Percentiles rank a stretch among this genome's conserved stretches.
Evolutionary conservation across 2,329 filamentous ascomycete genomes (phyloP).

Genomic region (Curvularia eragrostidis): DNA sequence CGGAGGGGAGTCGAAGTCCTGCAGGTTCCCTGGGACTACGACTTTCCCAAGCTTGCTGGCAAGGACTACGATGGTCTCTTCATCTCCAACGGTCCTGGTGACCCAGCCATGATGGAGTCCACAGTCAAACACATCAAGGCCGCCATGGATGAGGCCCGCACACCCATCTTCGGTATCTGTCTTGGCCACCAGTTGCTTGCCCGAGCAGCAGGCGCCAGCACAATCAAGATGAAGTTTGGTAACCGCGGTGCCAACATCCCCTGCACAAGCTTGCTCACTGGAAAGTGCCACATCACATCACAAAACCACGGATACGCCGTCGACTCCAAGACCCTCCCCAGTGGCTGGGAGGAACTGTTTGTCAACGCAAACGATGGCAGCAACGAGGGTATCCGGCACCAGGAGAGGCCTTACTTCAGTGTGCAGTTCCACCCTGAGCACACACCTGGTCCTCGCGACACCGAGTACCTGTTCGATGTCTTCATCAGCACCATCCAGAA

Average conservation of each 20-base stretch:
- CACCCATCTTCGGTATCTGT: constrained; percentile 95
- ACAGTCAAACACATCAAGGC: constrained; percentile 81
- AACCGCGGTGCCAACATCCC: constrained; percentile 99
- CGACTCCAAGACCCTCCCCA: constrained; percentile 75
- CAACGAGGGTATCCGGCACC: constrained; percentile 96
- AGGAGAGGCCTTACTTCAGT: constrained; percentile 88
- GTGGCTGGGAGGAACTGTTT: constrained; percentile 91
- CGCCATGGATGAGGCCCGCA: constrained; percentile 78
- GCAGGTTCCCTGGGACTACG: constrained; percentile 95
- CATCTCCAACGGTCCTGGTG: constrained; percentile 96
- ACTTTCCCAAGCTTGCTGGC: constrained; percentile 77
- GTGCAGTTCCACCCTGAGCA: constrained; percentile 99
- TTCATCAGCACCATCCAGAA: constrained; percentile 86
- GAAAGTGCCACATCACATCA: constrained; percentile 97
- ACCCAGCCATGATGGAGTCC: constrained; percentile 81
- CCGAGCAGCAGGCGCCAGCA: constrained; percentile 82
- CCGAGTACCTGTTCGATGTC: constrained; percentile 95
- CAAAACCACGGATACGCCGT: constrained; percentile 98
- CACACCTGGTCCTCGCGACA: constrained; percentile 92
- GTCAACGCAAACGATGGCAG: constrained; percentile 98
- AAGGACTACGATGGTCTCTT: constrained; percentile 96
- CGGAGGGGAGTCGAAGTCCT: constrained; percentile 91
- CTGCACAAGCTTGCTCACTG: constrained; percentile 92
- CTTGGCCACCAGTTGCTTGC: constrained; percentile 93
- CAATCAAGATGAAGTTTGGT: constrained; percentile 98